Conservation (phyloP, 1,284 basidiomycete species). For the Pyrrhoderma noxium region DNA sequence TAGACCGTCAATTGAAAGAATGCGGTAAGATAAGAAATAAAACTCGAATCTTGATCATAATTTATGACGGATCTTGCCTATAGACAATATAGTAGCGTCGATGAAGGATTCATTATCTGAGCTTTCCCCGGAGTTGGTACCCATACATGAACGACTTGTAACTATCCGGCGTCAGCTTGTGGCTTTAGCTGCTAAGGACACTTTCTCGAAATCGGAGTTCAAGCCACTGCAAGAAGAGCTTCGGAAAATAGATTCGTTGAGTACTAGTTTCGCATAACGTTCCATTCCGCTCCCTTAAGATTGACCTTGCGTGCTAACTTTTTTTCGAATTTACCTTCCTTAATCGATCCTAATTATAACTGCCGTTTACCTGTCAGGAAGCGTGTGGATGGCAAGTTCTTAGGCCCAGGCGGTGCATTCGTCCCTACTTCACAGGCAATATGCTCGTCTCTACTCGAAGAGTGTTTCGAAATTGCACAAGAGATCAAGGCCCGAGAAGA, state of each 20-base stretch:
- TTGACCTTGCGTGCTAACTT: conserved; percentile 20
- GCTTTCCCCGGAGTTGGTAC: conserved; percentile 80
- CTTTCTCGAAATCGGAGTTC: conserved; percentile 79
- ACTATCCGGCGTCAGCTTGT: conserved; percentile 85
- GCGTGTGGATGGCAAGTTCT: conserved; percentile 93
- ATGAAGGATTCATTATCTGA: conserved; percentile 81
- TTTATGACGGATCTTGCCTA: conserved; percentile 2
- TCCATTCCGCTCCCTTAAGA: conserved; percentile 27
- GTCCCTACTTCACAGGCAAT: conserved; percentile 88
- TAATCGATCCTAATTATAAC: not conserved
- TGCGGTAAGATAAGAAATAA: conserved; percentile 56
- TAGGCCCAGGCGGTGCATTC: conserved; percentile 81
- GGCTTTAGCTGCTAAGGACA: conserved; percentile 81
- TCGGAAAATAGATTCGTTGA: conserved; percentile 90
- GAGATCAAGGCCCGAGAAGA: conserved; percentile 95
- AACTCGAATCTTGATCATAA: conserved; percentile 19
- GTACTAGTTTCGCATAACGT: conserved; percentile 35
- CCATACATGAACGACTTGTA: conserved; percentile 86
- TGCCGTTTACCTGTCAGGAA: conserved; percentile 42
- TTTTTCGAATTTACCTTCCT: not conserved
- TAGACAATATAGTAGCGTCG: conserved; percentile 71
- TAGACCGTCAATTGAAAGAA: conserved; percentile 86
- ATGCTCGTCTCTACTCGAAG: conserved; percentile 88
- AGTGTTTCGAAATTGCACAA: conserved; percentile 94
- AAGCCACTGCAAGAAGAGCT: conserved; percentile 91